phyloP scores from a whole-genome alignment of 2,329 filamentous ascomycete species.

The Amauroascus niger region DNA sequence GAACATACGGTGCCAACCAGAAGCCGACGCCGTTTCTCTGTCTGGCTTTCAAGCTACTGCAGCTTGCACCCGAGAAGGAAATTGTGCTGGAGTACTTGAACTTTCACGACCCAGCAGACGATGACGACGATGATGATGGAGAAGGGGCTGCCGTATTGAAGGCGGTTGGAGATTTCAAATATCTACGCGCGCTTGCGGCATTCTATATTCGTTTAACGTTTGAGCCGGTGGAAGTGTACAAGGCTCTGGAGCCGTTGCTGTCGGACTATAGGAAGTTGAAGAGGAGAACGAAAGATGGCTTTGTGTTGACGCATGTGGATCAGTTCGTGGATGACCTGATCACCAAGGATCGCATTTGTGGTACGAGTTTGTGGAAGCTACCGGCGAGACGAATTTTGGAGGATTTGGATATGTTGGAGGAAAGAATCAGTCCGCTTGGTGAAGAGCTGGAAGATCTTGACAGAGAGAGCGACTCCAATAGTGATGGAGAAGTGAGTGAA shows the following conservation, averaged over 20 bases:
- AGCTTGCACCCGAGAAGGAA: conserved; percentile 70
- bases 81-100: conserved; percentile 71
- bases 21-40: conserved; percentile 86
- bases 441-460: conserved; percentile 48
- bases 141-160: conserved; percentile 27
- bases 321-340: conserved; percentile 89
- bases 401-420: conserved; percentile 79
- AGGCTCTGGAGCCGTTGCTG: conserved; percentile 69
- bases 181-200: conserved; percentile 75
- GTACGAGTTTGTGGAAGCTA: conserved; percentile 86
- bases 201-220: conserved; percentile 92
- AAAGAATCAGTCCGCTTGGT: conserved; percentile 70
- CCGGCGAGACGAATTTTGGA: conserved; percentile 72
- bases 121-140: conserved; percentile 19
- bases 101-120: conserved; percentile 62
- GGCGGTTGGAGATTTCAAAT: conserved; percentile 49
- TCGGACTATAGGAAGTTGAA: conserved; percentile 76
- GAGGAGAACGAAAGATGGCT: conserved; percentile 63
- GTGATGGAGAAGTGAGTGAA: conserved; percentile 19
- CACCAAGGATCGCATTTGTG: conserved; percentile 80
- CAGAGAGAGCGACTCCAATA: conserved; percentile 23
- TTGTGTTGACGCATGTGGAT: conserved; percentile 70
- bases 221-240: conserved; percentile 69
- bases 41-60: conserved; percentile 85
- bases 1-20: conserved; percentile 74